Conservation (phyloP, 805 yeast genomes). For the Metschnikowia orientalis region DNA sequence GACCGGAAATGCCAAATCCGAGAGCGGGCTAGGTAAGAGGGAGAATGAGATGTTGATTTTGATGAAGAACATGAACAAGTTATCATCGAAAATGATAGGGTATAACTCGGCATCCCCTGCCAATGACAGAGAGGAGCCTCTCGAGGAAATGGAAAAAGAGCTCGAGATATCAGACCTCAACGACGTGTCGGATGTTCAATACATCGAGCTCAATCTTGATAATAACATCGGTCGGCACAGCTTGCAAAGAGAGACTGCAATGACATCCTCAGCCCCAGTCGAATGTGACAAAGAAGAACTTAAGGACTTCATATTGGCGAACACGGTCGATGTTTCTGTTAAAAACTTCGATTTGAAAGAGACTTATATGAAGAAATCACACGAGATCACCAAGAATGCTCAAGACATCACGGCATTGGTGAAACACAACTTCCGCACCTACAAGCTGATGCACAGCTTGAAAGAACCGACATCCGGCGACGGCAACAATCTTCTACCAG, state of each 20-base stretch:
- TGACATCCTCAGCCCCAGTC: slow-evolving; percentile 5
- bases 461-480: slow-evolving; percentile 13
- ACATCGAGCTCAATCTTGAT: slow-evolving; percentile 45
- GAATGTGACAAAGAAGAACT: slow-evolving; percentile 4
- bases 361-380: slow-evolving; percentile 26
- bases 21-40: slow-evolving; percentile 5
- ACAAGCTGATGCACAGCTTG: slow-evolving; percentile 29
- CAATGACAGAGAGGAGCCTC: slow-evolving; percentile 15
- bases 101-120: slow-evolving; percentile 21
- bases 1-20: slow-evolving; percentile 10
- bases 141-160: slow-evolving; percentile 40
- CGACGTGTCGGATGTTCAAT: slow-evolving; percentile 44
- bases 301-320: slow-evolving; percentile 13
- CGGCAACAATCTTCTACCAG: slow-evolving; percentile 34
- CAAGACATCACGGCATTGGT: slow-evolving; percentile 45
- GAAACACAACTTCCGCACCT: slow-evolving; percentile 52
- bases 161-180: slow-evolving; percentile 50
- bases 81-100: slow-evolving; percentile 75
- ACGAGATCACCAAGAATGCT: slow-evolving; percentile 40
- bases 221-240: slow-evolving; percentile 17
- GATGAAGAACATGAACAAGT: slow-evolving; percentile 81
- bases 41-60: slow-evolving; percentile 69
- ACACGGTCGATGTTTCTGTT: slow-evolving; percentile 14
- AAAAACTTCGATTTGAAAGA: slow-evolving; percentile 25
- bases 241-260: slow-evolving; percentile 15